Evolutionary conservation across 768 basidiomycete genomes (phyloP), one percentile per base, ranked within the genome.

Genomic region (Boletus huronensis): DNA sequence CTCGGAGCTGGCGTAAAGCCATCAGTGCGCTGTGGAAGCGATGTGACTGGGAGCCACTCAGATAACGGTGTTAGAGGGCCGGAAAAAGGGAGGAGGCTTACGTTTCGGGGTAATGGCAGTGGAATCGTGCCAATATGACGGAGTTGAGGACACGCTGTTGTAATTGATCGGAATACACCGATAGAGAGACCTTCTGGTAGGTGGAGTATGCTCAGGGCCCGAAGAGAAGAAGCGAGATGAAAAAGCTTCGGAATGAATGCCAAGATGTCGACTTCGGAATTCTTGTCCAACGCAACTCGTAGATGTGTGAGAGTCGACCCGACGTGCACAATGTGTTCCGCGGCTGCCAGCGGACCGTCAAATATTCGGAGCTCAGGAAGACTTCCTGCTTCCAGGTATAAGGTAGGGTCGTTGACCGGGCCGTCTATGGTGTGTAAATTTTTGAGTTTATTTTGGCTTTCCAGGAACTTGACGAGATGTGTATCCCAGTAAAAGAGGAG

Each of bases 401-500:
- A 6, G 14, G 59, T 19, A 32, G 66, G 32, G 51, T 70, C 64
- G 34, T 48, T 46, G 54, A 44, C 58, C 32, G 68, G 60, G 23
- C 66, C 70, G 41, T 68, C 62, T 9, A 57, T 34, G 40, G 64
- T 64, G 42, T 75, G 73, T 41, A 84, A 67, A 10, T 53, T 58
- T 48, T 64, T 72, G 35, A 85, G 70, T 29, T 73, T 68, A 13
- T 62, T 65, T 62, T 84, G 82, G 47, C 64, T 66, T 51, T 77
- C 69, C 28, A 85, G 69, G 66, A 85, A 86, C 16, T 70, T 68
- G 50, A 77, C 74, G 9, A 79, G 50, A 44, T 75, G 63, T 0
- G 55, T 41, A 58, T 82, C 80, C 81, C 82, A 85, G 6, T 68
- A 58, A 46, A 83, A 72, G 42, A 73, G 71, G n/a, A 84, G 63